Evolutionary conservation across 2,329 filamentous ascomycete species (phyloP).

Genomic region (Clonostachys rhizophaga): DNA sequence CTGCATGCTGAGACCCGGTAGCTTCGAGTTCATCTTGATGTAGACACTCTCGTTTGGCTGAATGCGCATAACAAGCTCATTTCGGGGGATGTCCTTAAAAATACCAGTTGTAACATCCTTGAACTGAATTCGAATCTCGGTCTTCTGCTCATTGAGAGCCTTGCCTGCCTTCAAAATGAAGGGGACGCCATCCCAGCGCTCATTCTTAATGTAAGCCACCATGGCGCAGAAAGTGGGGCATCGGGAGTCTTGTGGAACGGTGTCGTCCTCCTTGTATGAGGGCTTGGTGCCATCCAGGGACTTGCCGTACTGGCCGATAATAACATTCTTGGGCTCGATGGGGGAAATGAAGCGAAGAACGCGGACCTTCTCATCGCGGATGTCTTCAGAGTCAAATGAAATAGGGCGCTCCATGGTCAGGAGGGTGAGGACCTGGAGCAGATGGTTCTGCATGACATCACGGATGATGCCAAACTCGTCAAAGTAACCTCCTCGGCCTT

Average conservation of each 20-base stretch:
- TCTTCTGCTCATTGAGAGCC: constrained; percentile 99
- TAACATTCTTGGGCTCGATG: constrained; percentile 99
- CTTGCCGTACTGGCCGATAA: constrained; percentile 97
- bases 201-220: constrained; percentile 98
- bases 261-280: constrained; percentile 97
- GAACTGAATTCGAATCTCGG: constrained; percentile 98
- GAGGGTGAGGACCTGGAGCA: constrained; percentile 92
- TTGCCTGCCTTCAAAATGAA: constrained; percentile 99
- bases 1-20: constrained; percentile 98
- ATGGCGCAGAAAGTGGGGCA: constrained; percentile 98
- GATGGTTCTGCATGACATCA: constrained; percentile 99
- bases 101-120: constrained; percentile 99
- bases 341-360: constrained; percentile 89
- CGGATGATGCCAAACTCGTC: constrained; percentile 99
- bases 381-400: constrained; percentile 96
- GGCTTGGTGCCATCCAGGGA: constrained; percentile 96
- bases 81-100: constrained; percentile 99
- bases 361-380: constrained; percentile 97
- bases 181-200: constrained; percentile 97
- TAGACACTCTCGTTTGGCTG: constrained; percentile 99
- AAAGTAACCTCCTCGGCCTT: constrained; percentile 97
- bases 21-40: constrained; percentile 99
- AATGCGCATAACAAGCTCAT: constrained; percentile 98
- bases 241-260: constrained; percentile 92
- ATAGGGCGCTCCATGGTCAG: constrained; percentile 98